A percentile compares a stretch with the other conserved stretches of the same genome.
Conservation (phyloP, 148 eudicot species). For the Mesembryanthemum crystallinum region DNA sequence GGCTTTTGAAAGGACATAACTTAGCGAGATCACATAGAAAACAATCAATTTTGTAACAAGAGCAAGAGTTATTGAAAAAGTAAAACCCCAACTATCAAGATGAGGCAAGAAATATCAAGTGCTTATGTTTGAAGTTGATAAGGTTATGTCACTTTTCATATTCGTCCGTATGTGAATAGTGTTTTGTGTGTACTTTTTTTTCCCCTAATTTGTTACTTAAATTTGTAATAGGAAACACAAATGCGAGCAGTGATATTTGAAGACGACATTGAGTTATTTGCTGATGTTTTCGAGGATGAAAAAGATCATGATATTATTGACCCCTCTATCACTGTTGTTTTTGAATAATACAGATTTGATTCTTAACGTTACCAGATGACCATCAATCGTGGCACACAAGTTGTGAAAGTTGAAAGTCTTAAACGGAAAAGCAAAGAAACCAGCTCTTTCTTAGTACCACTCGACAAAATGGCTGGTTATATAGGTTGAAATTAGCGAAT, state of each 20-base stretch:
- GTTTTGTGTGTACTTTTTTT: too few species aligned
- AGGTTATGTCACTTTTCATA: too few species aligned
- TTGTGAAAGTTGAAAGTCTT: neutral
- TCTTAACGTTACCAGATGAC: neutral
- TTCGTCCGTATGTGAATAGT: too few species aligned
- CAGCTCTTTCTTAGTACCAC: neutral
- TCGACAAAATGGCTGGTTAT: neutral
- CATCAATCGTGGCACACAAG: neutral
- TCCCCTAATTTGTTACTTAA: too few species aligned
- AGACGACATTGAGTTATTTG: neutral
- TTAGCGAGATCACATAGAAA: too few species aligned
- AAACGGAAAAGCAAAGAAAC: too few species aligned
- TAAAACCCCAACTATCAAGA: too few species aligned
- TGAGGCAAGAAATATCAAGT: too few species aligned
- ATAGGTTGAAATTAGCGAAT: neutral
- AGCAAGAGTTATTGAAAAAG: too few species aligned
- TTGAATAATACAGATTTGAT: neutral
- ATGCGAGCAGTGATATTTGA: neutral
- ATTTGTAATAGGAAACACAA: neutral
- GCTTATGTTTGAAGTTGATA: too few species aligned
- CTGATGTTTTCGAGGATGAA: neutral
- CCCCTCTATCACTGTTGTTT: neutral
- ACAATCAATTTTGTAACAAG: too few species aligned
- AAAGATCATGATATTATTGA: neutral
- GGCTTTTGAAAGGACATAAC: too few species aligned